phyloP scores from a whole-genome alignment of 129 eudicot genomes.

The Pulicaria dysenterica region DNA sequence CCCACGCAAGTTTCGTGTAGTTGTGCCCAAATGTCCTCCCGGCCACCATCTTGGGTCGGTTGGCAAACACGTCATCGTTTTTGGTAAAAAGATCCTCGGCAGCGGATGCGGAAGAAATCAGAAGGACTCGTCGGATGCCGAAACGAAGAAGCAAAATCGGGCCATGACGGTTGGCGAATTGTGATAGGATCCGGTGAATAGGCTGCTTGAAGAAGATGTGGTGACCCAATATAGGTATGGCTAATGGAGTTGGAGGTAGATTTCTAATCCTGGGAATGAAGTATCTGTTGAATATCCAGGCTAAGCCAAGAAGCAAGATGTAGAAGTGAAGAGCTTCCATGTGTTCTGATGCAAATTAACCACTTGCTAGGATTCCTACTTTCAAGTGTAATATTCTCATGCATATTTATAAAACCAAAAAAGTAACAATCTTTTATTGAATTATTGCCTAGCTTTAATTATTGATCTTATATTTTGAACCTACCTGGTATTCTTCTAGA shows the following conservation, averaged over 20 bases:
- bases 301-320: slow-evolving; percentile 35
- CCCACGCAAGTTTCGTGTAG: slow-evolving; percentile 48
- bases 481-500: no score
- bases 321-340: slow-evolving; percentile 39
- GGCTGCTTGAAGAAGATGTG: slow-evolving; percentile 33
- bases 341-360: not conserved
- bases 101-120: slow-evolving; percentile 46
- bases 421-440: slow-evolving; percentile 10
- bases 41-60: slow-evolving; percentile 44
- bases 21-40: slow-evolving; percentile 42
- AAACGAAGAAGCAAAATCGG: slow-evolving; percentile 38
- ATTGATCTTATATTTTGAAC: not conserved
- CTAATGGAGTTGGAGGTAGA: slow-evolving; percentile 36
- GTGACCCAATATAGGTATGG: slow-evolving; percentile 27
- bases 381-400: not conserved
- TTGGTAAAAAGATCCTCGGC: slow-evolving; percentile 49
- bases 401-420: slow-evolving; percentile 32
- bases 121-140: slow-evolving; percentile 42
- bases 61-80: slow-evolving; percentile 41
- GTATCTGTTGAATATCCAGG: slow-evolving; percentile 35
- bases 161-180: slow-evolving; percentile 35
- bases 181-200: slow-evolving; percentile 32
- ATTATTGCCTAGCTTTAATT: not conserved
- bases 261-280: slow-evolving; percentile 28
- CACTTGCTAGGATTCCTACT: not conserved